Conservation (phyloP, 2,329 filamentous ascomycete genomes). For the Sporothrix pseudoabietina region DNA sequence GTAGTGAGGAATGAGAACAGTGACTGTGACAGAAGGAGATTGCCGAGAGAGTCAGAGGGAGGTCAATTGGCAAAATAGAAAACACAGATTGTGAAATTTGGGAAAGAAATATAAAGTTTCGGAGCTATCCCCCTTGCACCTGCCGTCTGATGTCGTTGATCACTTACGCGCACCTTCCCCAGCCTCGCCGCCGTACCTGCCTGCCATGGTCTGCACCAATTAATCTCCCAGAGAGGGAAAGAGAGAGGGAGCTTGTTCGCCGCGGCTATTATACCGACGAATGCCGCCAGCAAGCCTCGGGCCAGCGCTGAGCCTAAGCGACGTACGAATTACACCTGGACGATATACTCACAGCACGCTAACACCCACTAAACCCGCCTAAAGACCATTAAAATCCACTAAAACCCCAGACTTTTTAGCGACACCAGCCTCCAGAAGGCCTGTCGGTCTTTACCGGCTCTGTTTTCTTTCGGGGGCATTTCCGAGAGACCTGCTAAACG, state of each 20-base stretch:
- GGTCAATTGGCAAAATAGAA: not conserved
- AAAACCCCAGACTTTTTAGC: conserved; percentile 11
- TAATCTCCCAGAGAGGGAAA: not conserved
- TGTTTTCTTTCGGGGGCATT: conserved; percentile 8
- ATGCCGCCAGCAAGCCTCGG: conserved; percentile 20
- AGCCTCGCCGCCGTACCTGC: not conserved
- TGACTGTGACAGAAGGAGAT: not conserved
- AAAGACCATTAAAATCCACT: not conserved
- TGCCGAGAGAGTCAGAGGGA: not conserved
- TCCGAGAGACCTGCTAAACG: not conserved
- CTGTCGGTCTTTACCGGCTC: not conserved
- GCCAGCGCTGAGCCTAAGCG: conserved; percentile 10
- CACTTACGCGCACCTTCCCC: conserved; percentile 1
- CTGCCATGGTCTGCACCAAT: not conserved
- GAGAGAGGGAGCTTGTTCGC: not conserved
- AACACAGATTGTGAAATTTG: not conserved
- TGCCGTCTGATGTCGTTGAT: not conserved
- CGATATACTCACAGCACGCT: not conserved
- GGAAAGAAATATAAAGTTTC: conserved; percentile 5
- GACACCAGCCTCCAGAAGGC: not conserved
- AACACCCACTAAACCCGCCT: not conserved
- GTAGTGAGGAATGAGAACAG: not conserved
- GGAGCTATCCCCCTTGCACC: not conserved
- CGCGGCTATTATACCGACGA: conserved; percentile 2
- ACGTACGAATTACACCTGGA: not conserved